These are phyloP conservation scores for Cordyceps cateniannulata DNA, from an alignment of 2,329 filamentous ascomycete genomes.

Conservation along the genomic window DNA sequence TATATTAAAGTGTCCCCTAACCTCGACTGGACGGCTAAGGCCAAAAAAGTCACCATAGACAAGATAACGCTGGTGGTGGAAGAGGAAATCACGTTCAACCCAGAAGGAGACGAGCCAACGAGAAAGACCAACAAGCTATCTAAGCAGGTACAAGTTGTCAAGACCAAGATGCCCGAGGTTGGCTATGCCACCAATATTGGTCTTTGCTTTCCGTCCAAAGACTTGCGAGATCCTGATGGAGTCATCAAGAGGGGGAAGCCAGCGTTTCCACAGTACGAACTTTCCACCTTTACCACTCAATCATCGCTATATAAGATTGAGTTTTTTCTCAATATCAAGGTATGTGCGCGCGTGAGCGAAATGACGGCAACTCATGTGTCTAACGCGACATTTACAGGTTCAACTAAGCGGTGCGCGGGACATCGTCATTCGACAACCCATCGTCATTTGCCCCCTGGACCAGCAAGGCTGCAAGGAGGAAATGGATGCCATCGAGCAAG, in stretches of 20 bases:
- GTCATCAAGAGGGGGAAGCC: conserved; percentile 79
- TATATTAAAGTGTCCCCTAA: conserved; percentile 94
- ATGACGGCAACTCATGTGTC: background rate
- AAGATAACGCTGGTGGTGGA: conserved; percentile 92
- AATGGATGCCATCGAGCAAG: conserved; percentile 96
- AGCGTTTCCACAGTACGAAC: conserved; percentile 82
- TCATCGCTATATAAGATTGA: conserved; percentile 97
- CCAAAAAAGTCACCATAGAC: conserved; percentile 84
- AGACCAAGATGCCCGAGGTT: conserved; percentile 78
- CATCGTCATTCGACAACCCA: conserved; percentile 81
- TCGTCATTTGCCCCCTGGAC: conserved; percentile 92
- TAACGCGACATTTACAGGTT: conserved; percentile 50
- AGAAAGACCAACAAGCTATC: conserved; percentile 83
- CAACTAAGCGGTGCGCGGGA: conserved; percentile 83
- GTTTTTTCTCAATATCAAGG: conserved; percentile 92
- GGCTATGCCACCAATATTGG: conserved; percentile 92
- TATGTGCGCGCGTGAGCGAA: conserved; percentile 31
- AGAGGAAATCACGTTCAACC: conserved; percentile 98
- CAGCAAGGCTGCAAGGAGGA: conserved; percentile 95
- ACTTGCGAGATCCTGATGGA: conserved; percentile 79
- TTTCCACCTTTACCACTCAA: conserved; percentile 87
- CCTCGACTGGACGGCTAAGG: conserved; percentile 83
- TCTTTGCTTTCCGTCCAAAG: conserved; percentile 83
- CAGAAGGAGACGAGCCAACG: conserved; percentile 90
- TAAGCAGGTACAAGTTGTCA: conserved; percentile 75